These are phyloP conservation scores for Coccomyxa subellipsoidea DNA, from an alignment of 163 green algal genomes.

Conservation along the genomic window DNA sequence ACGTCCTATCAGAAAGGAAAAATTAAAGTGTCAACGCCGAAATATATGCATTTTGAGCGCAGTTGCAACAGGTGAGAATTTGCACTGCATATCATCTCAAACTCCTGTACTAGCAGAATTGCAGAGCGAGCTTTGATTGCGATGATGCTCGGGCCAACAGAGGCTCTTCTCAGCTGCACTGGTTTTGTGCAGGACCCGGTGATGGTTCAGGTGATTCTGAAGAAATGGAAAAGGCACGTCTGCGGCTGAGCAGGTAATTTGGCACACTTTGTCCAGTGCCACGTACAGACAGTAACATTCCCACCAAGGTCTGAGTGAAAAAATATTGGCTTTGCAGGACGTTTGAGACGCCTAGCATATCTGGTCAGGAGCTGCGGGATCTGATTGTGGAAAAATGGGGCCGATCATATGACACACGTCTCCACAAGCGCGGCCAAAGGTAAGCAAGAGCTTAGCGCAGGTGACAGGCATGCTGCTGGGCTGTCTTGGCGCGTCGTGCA, in stretches of 20 bases:
- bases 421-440: slow-evolving; percentile 40
- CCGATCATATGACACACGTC: slow-evolving; percentile 59
- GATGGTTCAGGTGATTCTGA: background rate
- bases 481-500: too few species aligned
- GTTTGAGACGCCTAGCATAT: background rate
- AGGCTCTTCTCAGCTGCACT: too few species aligned
- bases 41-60: background rate
- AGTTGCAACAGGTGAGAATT: background rate
- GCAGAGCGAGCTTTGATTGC: too few species aligned
- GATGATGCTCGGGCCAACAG: too few species aligned
- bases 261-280: too few species aligned
- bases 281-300: too few species aligned
- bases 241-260: background rate
- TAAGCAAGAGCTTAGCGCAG: background rate
- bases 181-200: background rate
- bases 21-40: background rate
- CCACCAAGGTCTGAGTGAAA: too few species aligned
- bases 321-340: background rate
- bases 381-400: slow-evolving; percentile 64
- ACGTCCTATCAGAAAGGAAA: background rate
- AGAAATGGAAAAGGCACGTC: background rate
- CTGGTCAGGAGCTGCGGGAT: slow-evolving; percentile 24
- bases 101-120: too few species aligned
- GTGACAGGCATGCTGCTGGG: too few species aligned
- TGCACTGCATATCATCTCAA: background rate